Base-by-base conservation (phyloP, 179 eudicot species). In the Patellifolia procumbens region DNA sequence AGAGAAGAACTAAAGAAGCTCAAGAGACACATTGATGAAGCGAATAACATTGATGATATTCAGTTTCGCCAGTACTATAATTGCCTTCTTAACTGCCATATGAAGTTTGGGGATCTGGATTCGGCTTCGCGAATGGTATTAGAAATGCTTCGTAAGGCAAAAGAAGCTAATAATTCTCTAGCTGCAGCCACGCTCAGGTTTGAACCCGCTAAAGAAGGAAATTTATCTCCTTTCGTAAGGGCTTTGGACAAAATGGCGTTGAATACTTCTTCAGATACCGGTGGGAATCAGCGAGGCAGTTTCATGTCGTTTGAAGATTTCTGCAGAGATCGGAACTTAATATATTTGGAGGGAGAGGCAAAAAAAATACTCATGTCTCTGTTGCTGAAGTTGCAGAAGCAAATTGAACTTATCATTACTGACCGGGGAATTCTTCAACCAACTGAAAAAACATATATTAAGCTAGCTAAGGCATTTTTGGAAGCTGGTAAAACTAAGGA, bases 131-230 rank as follows among this genome's bases (percentile, higher is more conserved):
- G 74, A 55, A 95, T 95, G 97, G 91, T 95, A 78, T 76, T 95
- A 43, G 95, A 92, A 73, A 95, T 95, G 99, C 89, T 92, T 65
- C 85, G 83, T 66, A 95, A 92, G 86, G 97, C 92, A 73, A 92
- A 82, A 85, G 86, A 91, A 82, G 97, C 97, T 37, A 87, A 75
- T 35, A 88, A 88, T 83, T 88, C 97, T 74, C 87, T 91, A 72
- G 97, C 91, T 73, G 78, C 86, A 8, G 86, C 91, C 62, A 88
- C 81, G 0, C 82, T 95, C 26, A 24, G 60, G 32, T 85, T 89
- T 81, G 92, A 85, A 74, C 76, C 77, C 52, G 39, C 83, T 73
- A 80, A 76, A 76, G 76, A 78, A 43, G 75, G 49, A 58, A 46
- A 37, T 46, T 32, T 64, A 22, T 59, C 78, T 26, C 20, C 78